Evolutionary conservation across 2,329 filamentous ascomycete species (phyloP), one percentile per base, ranked within the genome.

Genomic region (Nothomitra cinnamomea): DNA sequence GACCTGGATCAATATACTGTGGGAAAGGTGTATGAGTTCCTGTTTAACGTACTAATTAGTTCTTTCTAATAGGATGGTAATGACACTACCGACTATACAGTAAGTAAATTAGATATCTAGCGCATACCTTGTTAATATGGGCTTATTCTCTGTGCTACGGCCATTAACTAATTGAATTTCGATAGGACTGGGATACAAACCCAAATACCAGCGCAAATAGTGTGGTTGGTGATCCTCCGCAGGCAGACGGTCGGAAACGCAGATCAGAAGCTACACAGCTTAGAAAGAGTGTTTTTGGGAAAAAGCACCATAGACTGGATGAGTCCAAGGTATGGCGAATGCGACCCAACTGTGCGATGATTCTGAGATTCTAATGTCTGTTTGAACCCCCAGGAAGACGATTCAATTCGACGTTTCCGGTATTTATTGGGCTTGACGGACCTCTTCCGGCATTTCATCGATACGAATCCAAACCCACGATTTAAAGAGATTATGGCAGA

Each of bases 401-500:
- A 96, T 64, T 94, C 87, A 0, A 87, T 96, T 63, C 81, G 90
- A 61, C 78, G 92, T 65, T 98, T 98, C 66, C 83, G 88, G 58
- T 98, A 98, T 66, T 78, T 98, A 1, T 78, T 98, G 13, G 94
- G 94, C 24, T 74, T 98, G 52, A 98, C 92, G 15, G 92, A 98
- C 63, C 75, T 98, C 19, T 98, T 98, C 72, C 87, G 94, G 59
- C 92, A 98, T 70, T 98, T 98, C 68, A 98, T 98, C 70, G 89
- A 96, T 65, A 87, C 88, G 7, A 98, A 95, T 64, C 90, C 89
- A 3, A 89, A 98, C 64, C 90, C 92, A 15, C 87, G 86, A 61
- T 92, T 96, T 63, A 86, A 90, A 61, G 86, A 94, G 55, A 87
- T 95, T 61, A 92, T 96, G 77, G 77, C 79, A 51, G 87, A 95